These are phyloP conservation scores for Boletus huronensis DNA, from an alignment of 768 basidiomycete genomes.

Conservation along the genomic window DNA sequence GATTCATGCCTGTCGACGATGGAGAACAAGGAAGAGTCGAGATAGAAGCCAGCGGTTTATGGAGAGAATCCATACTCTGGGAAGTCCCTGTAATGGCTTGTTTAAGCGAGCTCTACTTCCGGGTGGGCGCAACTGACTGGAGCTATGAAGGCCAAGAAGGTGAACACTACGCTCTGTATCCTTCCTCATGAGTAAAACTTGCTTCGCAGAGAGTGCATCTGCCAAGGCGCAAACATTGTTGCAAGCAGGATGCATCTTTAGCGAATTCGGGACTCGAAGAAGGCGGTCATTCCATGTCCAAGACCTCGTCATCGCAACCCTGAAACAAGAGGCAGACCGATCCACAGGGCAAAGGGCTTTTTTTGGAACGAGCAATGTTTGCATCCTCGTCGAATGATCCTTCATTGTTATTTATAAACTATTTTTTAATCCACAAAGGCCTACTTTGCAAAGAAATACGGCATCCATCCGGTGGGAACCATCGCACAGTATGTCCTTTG, in stretches of 20 bases:
- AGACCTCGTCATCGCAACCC: constrained; percentile 66
- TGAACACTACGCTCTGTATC: constrained; percentile 25
- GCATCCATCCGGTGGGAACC: constrained; percentile 66
- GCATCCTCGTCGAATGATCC: constrained; percentile 15
- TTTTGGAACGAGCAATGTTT: constrained; percentile 84
- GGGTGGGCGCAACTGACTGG: constrained; percentile 75
- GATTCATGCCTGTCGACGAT: constrained; percentile 57
- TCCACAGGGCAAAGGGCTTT: constrained; percentile 44
- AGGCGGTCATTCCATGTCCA: constrained; percentile 73
- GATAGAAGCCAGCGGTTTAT: constrained; percentile 69
- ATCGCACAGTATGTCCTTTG: constrained; percentile 73
- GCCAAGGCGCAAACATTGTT: constrained; percentile 66
- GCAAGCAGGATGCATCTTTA: constrained; percentile 62
- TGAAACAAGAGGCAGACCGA: constrained; percentile 63
- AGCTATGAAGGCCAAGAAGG: constrained; percentile 77
- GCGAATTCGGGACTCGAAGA: constrained; percentile 86
- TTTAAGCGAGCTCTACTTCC: constrained; percentile 88
- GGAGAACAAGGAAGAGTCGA: constrained; percentile 58
- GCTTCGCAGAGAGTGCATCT: constrained; percentile 60
- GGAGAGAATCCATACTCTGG: constrained; percentile 88
- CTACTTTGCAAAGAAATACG: constrained; percentile 78
- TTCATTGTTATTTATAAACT: background rate
- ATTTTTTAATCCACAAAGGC: constrained; percentile 43
- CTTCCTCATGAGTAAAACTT: background rate
- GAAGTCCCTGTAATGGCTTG: constrained; percentile 95